Evolutionary conservation across 108 stramenopile genomes (phyloP), one percentile per base, ranked within the genome.

Genomic region (Cylindrotheca fusiformis): DNA sequence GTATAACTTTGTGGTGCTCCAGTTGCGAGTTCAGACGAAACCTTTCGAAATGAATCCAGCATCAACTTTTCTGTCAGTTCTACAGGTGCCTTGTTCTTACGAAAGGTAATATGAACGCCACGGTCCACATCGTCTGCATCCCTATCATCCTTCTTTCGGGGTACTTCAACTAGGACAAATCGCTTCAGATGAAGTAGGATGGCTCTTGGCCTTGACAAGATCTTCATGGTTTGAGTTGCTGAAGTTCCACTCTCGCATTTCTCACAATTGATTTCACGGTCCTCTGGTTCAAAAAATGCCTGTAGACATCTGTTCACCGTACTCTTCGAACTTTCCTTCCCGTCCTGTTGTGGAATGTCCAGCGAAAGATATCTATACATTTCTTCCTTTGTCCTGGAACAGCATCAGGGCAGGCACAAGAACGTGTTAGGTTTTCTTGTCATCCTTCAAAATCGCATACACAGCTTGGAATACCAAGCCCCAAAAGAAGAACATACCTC

Each of bases 181-280:
- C 91, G 63, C 66, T 93, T 93, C 48, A 93, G 77, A 58, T 89
- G 87, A 14, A 93, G 60, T 22, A 93, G 50, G 1, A 93, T 53
- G 20, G 72, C 86, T 55, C 82, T 84, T 2, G 88, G 88, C 62
- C 69, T 55, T 14, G 84, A 77, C 19, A 75, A 48, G 25, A 91
- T 69, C 53, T 76, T 67, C 63, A 84, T 80, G 29, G 79, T 82
- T 64, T 89, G 83, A 29, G 81, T 86, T 1, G 85, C 88, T 10
- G 58, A 61, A 18, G 22, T 73, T 0, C 91, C 84, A 31, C 68
- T 60, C 25, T 72, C 28, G 47, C 91, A 89, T 67, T 95, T 91
- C 71, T 95, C 94, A 50, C 94, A 95, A 28, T 88, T 81, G 63
- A 93, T 49, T n/a, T 93, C 86, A 6, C 81, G 74, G 41, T 77